Base-by-base conservation (phyloP, 805 yeast genomes). In the Lachancea sp. region DNA sequence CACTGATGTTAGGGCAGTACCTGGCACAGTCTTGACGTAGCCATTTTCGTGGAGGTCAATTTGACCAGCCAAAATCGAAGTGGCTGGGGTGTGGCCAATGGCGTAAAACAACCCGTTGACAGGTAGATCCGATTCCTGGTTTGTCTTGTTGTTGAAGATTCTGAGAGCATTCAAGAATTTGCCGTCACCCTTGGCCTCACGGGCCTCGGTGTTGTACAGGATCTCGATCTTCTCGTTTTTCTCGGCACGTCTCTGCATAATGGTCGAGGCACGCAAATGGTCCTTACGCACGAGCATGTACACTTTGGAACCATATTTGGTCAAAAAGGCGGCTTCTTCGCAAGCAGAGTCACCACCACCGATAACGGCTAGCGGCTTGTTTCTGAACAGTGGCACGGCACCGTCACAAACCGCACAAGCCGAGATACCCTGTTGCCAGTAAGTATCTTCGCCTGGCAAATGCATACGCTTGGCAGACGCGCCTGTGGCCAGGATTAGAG, bases 401-500 rank as follows among this genome's bases (percentile, higher is more conserved):
- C 99, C 99, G 66, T 93, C 99, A 73, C 99, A 93, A 51, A 93
- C 99, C 34, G 99, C 99, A 75, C 99, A 93, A 15, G 99, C 99
- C 56, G 96, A 86, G 56, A 93, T 93, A 68, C 99, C 99, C 67
- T 84, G 85, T 75, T 93, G 99, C 99, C 99, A 93, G 79, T 93
- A 93, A 30, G 78, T 77, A 55, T 93, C 98, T 73, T 93, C 99
- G 59, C 99, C 99, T 48, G 97, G 96, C 50, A 93, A 73, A 64
- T 78, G 70, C 71, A 93, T 77, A 74, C 99, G 86, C 77, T 83
- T 88, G 48, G 99, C 99, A 34, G 95, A 84, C 18, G 99, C 99
- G 64, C 99, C 99, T 39, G 99, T 93, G 54, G 99, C 96, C 51
- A 93, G 68, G 55, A 93, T 81, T 43, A 93, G 80, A 29, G 97